phyloP scores from a whole-genome alignment of 2,329 filamentous ascomycete genomes.

The Neoarthrinium moseri region DNA sequence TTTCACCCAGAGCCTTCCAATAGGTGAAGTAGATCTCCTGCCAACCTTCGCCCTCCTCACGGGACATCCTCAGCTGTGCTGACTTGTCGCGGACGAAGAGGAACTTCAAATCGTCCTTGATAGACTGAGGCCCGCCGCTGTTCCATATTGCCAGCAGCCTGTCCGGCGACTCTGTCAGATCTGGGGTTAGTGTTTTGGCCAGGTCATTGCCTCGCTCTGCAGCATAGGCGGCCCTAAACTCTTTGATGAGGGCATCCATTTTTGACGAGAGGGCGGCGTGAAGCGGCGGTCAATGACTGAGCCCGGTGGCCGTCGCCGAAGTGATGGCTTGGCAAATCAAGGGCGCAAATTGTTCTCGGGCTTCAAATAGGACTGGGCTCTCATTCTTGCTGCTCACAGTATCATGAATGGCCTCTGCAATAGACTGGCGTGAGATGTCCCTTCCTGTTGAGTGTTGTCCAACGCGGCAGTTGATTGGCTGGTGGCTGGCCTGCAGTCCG shows the following conservation, averaged over 20 bases:
- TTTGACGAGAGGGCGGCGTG: constrained; percentile 12
- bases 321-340: too few species aligned
- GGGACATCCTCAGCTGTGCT: constrained; percentile 52
- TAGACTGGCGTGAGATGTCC: constrained; percentile 8
- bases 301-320: too few species aligned
- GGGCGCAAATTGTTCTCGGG: neutral
- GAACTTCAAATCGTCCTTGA: constrained; percentile 70
- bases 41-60: constrained; percentile 77
- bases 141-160: constrained; percentile 70
- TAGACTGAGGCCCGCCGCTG: constrained; percentile 64
- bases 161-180: constrained; percentile 62
- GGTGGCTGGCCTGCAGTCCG: neutral
- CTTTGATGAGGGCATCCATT: constrained; percentile 73
- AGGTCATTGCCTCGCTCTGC: constrained; percentile 69
- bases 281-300: neutral
- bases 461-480: constrained; percentile 8
- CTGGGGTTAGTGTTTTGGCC: constrained; percentile 72
- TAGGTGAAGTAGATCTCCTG: constrained; percentile 79
- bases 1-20: constrained; percentile 77
- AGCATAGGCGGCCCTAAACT: constrained; percentile 70
- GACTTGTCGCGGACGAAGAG: constrained; percentile 63
- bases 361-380: neutral
- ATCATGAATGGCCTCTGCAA: constrained; percentile 15
- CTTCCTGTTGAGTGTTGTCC: constrained; percentile 4
- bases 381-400: neutral